Evolutionary conservation across 306 rosid genomes (phyloP), one percentile per base, ranked within the genome.

Genomic region (Quercus berberidifolia): DNA sequence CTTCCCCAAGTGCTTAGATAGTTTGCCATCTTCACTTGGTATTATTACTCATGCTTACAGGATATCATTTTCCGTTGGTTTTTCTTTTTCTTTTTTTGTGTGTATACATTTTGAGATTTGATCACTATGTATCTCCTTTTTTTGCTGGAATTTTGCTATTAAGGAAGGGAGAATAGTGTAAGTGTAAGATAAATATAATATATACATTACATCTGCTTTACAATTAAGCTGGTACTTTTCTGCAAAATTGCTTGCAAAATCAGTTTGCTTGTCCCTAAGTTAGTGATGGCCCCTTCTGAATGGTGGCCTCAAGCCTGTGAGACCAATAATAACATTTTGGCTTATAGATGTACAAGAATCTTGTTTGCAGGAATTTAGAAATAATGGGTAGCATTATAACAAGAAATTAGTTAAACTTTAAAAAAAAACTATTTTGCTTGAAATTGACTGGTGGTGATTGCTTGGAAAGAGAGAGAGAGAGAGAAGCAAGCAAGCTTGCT

Each of bases 11-110:
- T 76, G 56, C 30, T 14, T 55, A 26, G 15, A 55, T 25, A 10
- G 33, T 19, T 55, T 79, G 49, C 80, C 19, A 17, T 73, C 69
- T 49, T 38, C 3, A 1, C 41, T 19, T n/a, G 31, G 19, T 74
- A 51, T 59, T 58, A 13, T 54, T 30, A 26, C 71, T 63, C 30
- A 71, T 68, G 81, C 63, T 67, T 81, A 63, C 67, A 21, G 77
- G 52, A 25, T 49, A 30, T 31, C 69, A 75, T 51, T 43, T 69
- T 65, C 15, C 30, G 49, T 26, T 73, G 46, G 28, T 35, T 6
- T 17, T 26, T 30, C 55, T 43, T 83, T 38, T 26, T 81, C 20
- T 69, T 69, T 69, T 70, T 78, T 19, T 8, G 30, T 58, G 58
- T 51, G 49, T 46, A 68, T 35, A 28, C 31, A 64, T 17, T 28